phyloP scores from a whole-genome alignment of 2,329 filamentous ascomycete genomes.

The Aspergillus quadricinctus region DNA sequence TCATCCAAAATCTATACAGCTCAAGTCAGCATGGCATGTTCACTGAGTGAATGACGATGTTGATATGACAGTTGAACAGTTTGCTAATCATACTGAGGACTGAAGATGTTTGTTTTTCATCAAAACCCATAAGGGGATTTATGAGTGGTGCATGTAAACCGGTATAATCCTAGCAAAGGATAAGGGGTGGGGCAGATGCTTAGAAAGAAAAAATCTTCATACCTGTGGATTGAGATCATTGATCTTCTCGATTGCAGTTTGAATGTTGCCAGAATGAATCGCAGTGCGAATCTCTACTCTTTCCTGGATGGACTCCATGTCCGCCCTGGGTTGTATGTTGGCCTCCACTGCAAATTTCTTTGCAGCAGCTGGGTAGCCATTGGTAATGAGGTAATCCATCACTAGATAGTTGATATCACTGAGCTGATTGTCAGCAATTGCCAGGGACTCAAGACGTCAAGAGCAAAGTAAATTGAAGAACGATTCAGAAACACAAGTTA shows the following conservation, averaged over 20 bases:
- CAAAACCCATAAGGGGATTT: slow-evolving; percentile 74
- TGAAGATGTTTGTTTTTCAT: slow-evolving; percentile 79
- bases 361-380: slow-evolving; percentile 89
- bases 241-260: slow-evolving; percentile 76
- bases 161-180: slow-evolving; percentile 81
- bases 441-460: slow-evolving; percentile 3
- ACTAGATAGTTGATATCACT: slow-evolving; percentile 96
- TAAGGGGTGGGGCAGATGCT: slow-evolving; percentile 3
- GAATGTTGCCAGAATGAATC: slow-evolving; percentile 81
- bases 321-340: slow-evolving; percentile 71
- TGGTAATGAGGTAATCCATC: slow-evolving; percentile 93
- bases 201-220: slow-evolving; percentile 40
- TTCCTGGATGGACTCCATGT: slow-evolving; percentile 67
- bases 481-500: slow-evolving; percentile 71
- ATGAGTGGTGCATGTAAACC: slow-evolving; percentile 99
- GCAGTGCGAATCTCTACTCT: slow-evolving; percentile 78
- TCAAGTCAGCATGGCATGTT: slow-evolving; percentile 20
- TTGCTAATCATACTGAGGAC: slow-evolving; percentile 76
- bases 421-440: slow-evolving; percentile 26
- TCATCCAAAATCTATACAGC: slow-evolving; percentile 72
- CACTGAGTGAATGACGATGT: slow-evolving; percentile 9
- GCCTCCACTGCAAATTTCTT: slow-evolving; percentile 92
- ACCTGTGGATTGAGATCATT: slow-evolving; percentile 92
- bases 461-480: slow-evolving; percentile 14
- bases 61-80: slow-evolving; percentile 12